Conservation (phyloP, 257 asterid genomes). For the Solanum sejunctum region DNA sequence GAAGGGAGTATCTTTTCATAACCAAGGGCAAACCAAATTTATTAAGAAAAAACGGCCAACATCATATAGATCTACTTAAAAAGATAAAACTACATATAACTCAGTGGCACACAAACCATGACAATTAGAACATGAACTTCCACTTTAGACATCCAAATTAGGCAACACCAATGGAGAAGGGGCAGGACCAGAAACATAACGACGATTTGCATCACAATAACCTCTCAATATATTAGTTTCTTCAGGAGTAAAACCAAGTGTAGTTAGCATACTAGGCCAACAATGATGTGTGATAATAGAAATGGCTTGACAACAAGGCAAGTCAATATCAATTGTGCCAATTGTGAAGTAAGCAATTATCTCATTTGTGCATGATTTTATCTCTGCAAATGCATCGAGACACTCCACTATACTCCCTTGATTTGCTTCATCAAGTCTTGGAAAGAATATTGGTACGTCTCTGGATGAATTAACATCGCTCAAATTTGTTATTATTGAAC, state of each 20-base stretch:
- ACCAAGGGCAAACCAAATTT: too few species aligned
- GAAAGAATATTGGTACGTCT: background rate
- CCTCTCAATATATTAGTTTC: conserved; percentile 4
- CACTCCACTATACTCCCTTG: conserved; percentile 5
- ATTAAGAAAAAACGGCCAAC: too few species aligned
- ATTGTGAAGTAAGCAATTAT: background rate
- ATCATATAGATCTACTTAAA: too few species aligned
- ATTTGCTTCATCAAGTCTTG: background rate
- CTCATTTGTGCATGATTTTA: conserved; percentile 15
- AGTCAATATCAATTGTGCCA: conserved; percentile 5
- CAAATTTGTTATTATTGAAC: background rate
- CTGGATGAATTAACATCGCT: background rate
- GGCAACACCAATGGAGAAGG: conserved; percentile 2
- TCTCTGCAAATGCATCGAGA: conserved; percentile 4
- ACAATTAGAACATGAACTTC: too few species aligned
- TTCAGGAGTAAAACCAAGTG: conserved; percentile 3
- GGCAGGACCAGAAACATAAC: background rate
- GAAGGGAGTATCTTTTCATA: too few species aligned
- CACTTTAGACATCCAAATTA: background rate
- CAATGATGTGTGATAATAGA: conserved; percentile 10
- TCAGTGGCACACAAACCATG: background rate
- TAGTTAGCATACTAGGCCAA: conserved; percentile 9
- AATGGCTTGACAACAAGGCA: conserved; percentile 11
- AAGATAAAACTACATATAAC: background rate
- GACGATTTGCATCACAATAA: background rate